phyloP scores from a whole-genome alignment of 1,284 basidiomycete species.

The Rhodotorula mucilaginosa region DNA sequence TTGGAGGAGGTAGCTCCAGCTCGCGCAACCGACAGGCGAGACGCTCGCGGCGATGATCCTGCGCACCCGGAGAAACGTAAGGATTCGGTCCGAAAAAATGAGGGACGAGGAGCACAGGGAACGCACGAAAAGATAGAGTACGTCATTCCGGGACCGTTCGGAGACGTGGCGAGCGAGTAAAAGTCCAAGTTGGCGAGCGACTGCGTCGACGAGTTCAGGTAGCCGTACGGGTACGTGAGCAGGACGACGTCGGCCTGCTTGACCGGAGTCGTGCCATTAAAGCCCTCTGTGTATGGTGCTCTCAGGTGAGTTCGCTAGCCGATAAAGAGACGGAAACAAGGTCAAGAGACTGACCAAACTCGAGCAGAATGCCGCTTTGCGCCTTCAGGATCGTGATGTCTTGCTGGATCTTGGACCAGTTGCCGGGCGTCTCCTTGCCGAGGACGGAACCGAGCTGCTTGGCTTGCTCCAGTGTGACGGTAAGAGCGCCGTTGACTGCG shows the following conservation, averaged over 20 bases:
- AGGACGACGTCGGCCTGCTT: slow-evolving; percentile 46
- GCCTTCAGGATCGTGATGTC: slow-evolving; percentile 36
- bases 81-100: not conserved
- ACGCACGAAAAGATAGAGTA: slow-evolving; percentile 37
- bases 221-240: slow-evolving; percentile 44
- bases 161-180: slow-evolving; percentile 35
- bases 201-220: slow-evolving; percentile 7
- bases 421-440: slow-evolving; percentile 20
- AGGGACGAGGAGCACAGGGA: not conserved
- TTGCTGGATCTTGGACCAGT: slow-evolving; percentile 37
- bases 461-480: slow-evolving; percentile 34
- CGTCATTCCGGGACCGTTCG: slow-evolving; percentile 44
- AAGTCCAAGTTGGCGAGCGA: slow-evolving; percentile 39
- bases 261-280: slow-evolving; percentile 38
- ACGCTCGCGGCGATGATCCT: slow-evolving; percentile 39
- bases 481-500: slow-evolving; percentile 42
- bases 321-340: not conserved
- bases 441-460: slow-evolving; percentile 32
- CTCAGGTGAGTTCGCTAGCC: not conserved
- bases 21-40: slow-evolving; percentile 40
- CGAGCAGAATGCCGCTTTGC: slow-evolving; percentile 38
- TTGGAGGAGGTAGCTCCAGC: slow-evolving; percentile 41
- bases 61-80: not conserved
- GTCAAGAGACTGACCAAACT: slow-evolving; percentile 18
- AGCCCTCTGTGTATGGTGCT: slow-evolving; percentile 23